phyloP scores from a whole-genome alignment of 345 rosid genomes.

The Bretschneidera sinensis region DNA sequence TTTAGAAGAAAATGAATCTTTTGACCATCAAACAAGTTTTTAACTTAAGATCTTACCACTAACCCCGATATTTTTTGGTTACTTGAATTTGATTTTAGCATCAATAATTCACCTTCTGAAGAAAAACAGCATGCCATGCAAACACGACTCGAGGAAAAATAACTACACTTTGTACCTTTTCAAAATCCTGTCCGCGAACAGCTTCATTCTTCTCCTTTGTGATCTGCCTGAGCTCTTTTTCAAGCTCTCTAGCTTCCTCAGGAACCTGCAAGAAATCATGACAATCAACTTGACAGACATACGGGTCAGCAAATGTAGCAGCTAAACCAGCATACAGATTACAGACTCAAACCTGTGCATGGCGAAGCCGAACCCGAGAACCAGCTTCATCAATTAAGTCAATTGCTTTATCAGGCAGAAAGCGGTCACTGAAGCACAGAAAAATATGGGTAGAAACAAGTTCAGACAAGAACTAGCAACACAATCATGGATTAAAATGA shows the following conservation, averaged over 20 bases:
- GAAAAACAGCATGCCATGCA: not conserved
- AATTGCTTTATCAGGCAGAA: slow-evolving; percentile 97
- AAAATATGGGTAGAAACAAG: not conserved
- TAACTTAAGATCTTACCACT: not conserved
- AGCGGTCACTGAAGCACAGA: slow-evolving; percentile 66
- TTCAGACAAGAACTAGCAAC: not conserved
- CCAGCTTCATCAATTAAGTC: slow-evolving; percentile 99
- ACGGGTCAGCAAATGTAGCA: not conserved
- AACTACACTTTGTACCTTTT: slow-evolving; percentile 53
- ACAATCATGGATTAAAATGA: not conserved
- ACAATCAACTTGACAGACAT: slow-evolving; percentile 16
- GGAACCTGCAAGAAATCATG: slow-evolving; percentile 59
- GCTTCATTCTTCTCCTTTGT: slow-evolving; percentile 96
- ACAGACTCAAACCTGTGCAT: slow-evolving; percentile 70
- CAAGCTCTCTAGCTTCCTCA: slow-evolving; percentile 97
- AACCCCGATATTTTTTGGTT: not conserved
- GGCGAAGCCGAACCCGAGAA: slow-evolving; percentile 94
- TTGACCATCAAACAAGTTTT: not conserved
- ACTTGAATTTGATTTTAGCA: no score
- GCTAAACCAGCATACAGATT: slow-evolving; percentile 11
- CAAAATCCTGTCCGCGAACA: slow-evolving; percentile 90
- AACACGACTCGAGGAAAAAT: no score
- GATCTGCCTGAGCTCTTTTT: slow-evolving; percentile 88
- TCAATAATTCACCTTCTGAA: not conserved
- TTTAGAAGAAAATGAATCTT: not conserved